A percentile compares a stretch with the other conserved stretches of the same genome.
Evolutionary conservation across 768 basidiomycete genomes (phyloP).

Genomic region (Tylopilus rubrobrunneus): DNA sequence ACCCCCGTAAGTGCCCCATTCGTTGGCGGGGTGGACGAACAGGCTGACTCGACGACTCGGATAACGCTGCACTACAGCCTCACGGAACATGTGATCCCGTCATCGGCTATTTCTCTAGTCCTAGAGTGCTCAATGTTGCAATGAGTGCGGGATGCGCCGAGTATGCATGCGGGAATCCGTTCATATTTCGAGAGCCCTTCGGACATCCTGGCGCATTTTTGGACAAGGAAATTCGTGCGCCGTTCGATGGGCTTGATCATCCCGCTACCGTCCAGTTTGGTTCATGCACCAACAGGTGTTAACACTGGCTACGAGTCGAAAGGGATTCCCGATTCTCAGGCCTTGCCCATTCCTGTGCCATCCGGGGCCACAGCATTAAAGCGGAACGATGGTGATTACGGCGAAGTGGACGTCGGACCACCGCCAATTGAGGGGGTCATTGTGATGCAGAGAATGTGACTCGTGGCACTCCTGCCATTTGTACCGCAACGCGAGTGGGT

Average conservation of each 20-base stretch:
- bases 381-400: background rate
- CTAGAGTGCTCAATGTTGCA: background rate
- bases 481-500: background rate
- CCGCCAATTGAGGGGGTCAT: background rate
- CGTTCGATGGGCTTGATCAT: slow-evolving; percentile 6
- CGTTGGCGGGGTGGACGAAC: slow-evolving; percentile 19
- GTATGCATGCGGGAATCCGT: background rate
- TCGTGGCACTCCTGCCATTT: background rate
- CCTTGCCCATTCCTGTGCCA: slow-evolving; percentile 1
- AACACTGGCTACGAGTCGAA: slow-evolving; percentile 1
- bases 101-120: background rate
- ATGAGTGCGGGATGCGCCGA: background rate
- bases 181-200: slow-evolving; percentile 6
- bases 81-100: background rate
- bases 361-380: background rate
- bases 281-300: background rate
- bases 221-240: slow-evolving; percentile 21
- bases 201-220: slow-evolving; percentile 8
- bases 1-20: slow-evolving; percentile 1
- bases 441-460: background rate
- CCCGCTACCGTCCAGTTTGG: background rate
- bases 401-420: slow-evolving; percentile 1
- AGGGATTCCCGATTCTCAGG: background rate
- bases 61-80: background rate
- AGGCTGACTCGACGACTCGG: background rate